Conservation (phyloP, 257 asterid genomes). For the Agastache rugosa region DNA sequence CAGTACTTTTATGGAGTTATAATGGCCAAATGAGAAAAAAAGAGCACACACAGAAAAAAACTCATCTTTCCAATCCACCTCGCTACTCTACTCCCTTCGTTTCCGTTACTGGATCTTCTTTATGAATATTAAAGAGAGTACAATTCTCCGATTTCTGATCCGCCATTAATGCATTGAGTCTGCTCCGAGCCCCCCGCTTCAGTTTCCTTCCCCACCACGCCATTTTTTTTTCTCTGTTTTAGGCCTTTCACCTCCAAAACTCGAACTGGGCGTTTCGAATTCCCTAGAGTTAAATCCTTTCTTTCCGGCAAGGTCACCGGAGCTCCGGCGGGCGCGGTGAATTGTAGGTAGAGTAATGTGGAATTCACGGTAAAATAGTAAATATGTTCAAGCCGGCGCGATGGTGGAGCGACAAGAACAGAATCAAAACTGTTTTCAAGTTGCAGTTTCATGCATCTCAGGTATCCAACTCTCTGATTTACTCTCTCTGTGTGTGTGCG, state of each 20-base stretch:
- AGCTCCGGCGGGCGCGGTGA: no score
- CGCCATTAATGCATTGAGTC: slow-evolving; percentile 44
- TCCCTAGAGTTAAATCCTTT: slow-evolving; percentile 37
- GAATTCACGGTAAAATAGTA: slow-evolving; percentile 37
- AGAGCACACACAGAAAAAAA: not conserved
- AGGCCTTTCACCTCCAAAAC: not conserved
- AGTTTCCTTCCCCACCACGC: slow-evolving; percentile 1
- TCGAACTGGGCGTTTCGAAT: slow-evolving; percentile 27
- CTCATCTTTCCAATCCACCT: slow-evolving; percentile 15
- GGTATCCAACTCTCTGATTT: slow-evolving; percentile 44
- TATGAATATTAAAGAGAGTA: slow-evolving; percentile 11
- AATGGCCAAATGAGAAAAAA: not conserved
- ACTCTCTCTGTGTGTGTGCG: not conserved
- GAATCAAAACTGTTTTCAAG: slow-evolving; percentile 82
- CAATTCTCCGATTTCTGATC: slow-evolving; percentile 28
- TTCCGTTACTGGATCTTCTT: slow-evolving; percentile 35
- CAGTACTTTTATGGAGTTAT: slow-evolving; percentile 29
- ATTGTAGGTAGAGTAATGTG: slow-evolving; percentile 42
- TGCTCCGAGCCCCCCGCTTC: slow-evolving; percentile 23
- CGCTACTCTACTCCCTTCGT: slow-evolving; percentile 27
- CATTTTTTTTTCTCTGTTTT: not conserved
- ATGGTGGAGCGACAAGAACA: slow-evolving; percentile 94
- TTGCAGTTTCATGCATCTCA: slow-evolving; percentile 95
- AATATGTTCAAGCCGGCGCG: slow-evolving; percentile 83
- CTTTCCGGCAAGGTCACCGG: slow-evolving; percentile 60